phyloP scores from a whole-genome alignment of 1,284 basidiomycete species.

The Sphaerobolus stellatus region DNA sequence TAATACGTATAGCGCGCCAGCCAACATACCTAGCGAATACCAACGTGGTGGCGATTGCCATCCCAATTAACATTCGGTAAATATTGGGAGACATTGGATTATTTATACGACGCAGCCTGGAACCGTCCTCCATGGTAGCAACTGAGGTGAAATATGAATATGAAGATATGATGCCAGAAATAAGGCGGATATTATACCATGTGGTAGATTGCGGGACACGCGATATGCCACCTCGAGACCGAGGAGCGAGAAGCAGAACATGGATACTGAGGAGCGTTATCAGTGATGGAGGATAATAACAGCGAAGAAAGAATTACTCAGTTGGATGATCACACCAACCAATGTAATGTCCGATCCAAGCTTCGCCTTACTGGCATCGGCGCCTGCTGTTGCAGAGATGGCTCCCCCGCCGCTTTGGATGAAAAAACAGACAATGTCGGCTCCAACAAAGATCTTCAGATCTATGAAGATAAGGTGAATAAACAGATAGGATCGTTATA shows the following conservation, averaged over 20 bases:
- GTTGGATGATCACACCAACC: slow-evolving; percentile 55
- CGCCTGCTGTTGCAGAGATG: slow-evolving; percentile 25
- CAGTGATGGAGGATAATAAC: background rate
- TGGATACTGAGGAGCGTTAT: background rate
- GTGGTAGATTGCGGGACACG: too few relatives aligned
- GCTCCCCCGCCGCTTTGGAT: slow-evolving; percentile 58
- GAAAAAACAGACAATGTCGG: slow-evolving; percentile 50
- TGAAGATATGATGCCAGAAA: too few relatives aligned
- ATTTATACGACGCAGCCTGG: background rate
- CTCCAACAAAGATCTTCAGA: slow-evolving; percentile 47
- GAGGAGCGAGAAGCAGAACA: slow-evolving; percentile 1
- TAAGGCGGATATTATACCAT: too few relatives aligned
- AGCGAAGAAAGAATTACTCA: slow-evolving; percentile 35
- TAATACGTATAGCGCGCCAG: too few relatives aligned
- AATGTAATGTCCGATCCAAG: slow-evolving; percentile 51
- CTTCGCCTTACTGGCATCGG: too few relatives aligned
- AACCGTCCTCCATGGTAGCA: background rate
- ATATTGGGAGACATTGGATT: background rate
- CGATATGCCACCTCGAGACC: background rate
- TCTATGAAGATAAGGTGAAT: slow-evolving; percentile 38
- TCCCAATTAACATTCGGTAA: slow-evolving; percentile 1
- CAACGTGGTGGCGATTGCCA: slow-evolving; percentile 1
- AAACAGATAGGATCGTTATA: too few relatives aligned
- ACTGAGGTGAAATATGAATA: too few relatives aligned
- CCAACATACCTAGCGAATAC: slow-evolving; percentile 4